These are phyloP conservation scores for Cokeromyces recurvatus DNA, from an alignment of 371 early-diverging fungal species.

Conservation along the genomic window DNA sequence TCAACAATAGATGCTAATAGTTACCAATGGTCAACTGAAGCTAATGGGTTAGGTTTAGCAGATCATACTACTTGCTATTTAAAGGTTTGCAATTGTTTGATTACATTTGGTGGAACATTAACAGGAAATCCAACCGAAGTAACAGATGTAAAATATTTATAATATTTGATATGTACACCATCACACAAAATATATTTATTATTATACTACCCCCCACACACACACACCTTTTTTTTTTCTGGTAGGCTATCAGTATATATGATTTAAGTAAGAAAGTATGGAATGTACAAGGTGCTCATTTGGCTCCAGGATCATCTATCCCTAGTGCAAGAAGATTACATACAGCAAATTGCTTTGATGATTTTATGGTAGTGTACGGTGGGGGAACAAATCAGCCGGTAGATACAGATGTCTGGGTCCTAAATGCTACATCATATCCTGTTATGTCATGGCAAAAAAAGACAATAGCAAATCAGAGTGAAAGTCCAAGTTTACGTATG, in stretches of 20 bases:
- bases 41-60: constrained; percentile 38
- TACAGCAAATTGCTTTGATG: constrained; percentile 38
- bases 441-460: constrained; percentile 25
- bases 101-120: constrained; percentile 45
- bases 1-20: constrained; percentile 34
- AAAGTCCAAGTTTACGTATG: constrained; percentile 38
- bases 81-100: constrained; percentile 32
- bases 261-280: constrained; percentile 25
- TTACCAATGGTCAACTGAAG: constrained; percentile 31
- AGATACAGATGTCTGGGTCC: constrained; percentile 42
- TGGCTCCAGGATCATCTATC: constrained; percentile 9
- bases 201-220: too few species aligned
- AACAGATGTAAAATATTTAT: constrained; percentile 21
- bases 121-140: constrained; percentile 40
- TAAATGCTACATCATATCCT: constrained; percentile 37
- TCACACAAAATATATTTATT: too few species aligned
- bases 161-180: too few species aligned
- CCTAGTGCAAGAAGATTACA: constrained; percentile 43
- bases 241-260: constrained; percentile 33
- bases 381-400: constrained; percentile 37
- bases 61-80: constrained; percentile 45
- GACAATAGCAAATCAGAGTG: constrained; percentile 13
- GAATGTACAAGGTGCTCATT: constrained; percentile 31
- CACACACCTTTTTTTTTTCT: too few species aligned
- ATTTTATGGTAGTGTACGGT: constrained; percentile 43